Evolutionary conservation across 2,329 filamentous ascomycete species (phyloP).

Genomic region (Nemania diffusa): DNA sequence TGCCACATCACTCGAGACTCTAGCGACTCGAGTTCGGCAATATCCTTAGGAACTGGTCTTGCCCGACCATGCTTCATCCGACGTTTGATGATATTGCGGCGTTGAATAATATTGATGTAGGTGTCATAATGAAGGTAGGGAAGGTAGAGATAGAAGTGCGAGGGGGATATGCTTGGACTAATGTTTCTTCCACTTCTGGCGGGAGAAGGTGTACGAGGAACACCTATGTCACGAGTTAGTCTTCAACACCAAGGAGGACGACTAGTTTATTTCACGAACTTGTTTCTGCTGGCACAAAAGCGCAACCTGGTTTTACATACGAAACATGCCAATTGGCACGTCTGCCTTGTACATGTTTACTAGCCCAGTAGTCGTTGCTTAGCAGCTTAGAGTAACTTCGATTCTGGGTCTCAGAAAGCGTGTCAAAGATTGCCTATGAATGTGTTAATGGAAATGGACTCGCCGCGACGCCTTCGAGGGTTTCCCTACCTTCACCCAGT

Average conservation of each 20-base stretch:
- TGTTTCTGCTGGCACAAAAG: conserved; percentile 55
- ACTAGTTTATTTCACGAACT: conserved; percentile 40
- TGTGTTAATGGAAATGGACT: conserved; percentile 44
- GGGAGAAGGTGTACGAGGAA: conserved; percentile 51
- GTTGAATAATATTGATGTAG: conserved; percentile 66
- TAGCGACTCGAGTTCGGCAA: conserved; percentile 65
- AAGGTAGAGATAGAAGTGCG: conserved; percentile 62
- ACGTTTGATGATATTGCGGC: conserved; percentile 64
- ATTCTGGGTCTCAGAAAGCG: conserved; percentile 58
- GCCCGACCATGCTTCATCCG: conserved; percentile 65
- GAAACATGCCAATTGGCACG: conserved; percentile 62
- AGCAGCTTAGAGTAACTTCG: conserved; percentile 55
- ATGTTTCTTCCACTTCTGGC: conserved; percentile 43
- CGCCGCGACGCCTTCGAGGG: conserved; percentile 19
- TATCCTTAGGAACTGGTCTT: conserved; percentile 64
- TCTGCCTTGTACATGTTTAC: conserved; percentile 59
- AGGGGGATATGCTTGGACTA: conserved; percentile 41
- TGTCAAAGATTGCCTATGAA: conserved; percentile 51
- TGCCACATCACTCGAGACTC: conserved; percentile 72
- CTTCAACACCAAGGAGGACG: conserved; percentile 3
- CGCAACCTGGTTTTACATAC: conserved; percentile 61
- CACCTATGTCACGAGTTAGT: conserved; percentile 42
- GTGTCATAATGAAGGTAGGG: conserved; percentile 74
- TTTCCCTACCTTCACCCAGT: conserved; percentile 64
- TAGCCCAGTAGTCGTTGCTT: conserved; percentile 60